Conservation (phyloP, 2,329 filamentous ascomycete genomes). For the Ascochyta pisi region DNA sequence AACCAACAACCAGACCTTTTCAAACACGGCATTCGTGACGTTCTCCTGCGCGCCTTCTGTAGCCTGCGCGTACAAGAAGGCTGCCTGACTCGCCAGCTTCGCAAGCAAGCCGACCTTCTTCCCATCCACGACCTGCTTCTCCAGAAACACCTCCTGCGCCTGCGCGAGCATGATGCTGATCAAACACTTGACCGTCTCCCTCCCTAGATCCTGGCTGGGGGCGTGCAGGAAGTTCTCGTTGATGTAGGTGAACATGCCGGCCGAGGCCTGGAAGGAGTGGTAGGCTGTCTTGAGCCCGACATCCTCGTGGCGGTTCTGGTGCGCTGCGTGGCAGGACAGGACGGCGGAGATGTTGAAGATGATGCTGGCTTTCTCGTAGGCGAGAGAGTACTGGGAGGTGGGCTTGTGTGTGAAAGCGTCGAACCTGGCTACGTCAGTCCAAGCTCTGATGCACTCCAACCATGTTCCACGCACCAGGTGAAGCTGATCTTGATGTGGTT, state of each 20-base stretch:
- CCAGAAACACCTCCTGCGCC: conserved; percentile 95
- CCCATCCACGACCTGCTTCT: conserved; percentile 90
- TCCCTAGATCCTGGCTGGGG: conserved; percentile 91
- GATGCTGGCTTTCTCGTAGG: conserved; percentile 98
- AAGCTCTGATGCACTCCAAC: background rate
- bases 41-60: conserved; percentile 92
- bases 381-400: conserved; percentile 95
- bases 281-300: conserved; percentile 94
- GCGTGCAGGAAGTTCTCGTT: conserved; percentile 99
- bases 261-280: conserved; percentile 96
- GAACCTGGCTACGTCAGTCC: conserved; percentile 69
- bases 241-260: conserved; percentile 99
- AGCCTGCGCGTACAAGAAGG: conserved; percentile 85
- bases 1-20: conserved; percentile 89
- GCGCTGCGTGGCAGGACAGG: conserved; percentile 91
- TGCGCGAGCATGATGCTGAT: conserved; percentile 94
- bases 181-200: conserved; percentile 93
- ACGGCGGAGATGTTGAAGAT: conserved; percentile 99
- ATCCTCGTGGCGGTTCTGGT: conserved; percentile 91
- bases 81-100: conserved; percentile 90
- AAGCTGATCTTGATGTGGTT: conserved; percentile 99
- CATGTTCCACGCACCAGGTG: conserved; percentile 73
- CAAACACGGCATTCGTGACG: conserved; percentile 87
- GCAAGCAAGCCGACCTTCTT: conserved; percentile 93
- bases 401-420: conserved; percentile 99